Evolutionary conservation across 2,329 filamentous ascomycete species (phyloP), one percentile per base, ranked within the genome.

Genomic region (Aspergillus arachidicola): DNA sequence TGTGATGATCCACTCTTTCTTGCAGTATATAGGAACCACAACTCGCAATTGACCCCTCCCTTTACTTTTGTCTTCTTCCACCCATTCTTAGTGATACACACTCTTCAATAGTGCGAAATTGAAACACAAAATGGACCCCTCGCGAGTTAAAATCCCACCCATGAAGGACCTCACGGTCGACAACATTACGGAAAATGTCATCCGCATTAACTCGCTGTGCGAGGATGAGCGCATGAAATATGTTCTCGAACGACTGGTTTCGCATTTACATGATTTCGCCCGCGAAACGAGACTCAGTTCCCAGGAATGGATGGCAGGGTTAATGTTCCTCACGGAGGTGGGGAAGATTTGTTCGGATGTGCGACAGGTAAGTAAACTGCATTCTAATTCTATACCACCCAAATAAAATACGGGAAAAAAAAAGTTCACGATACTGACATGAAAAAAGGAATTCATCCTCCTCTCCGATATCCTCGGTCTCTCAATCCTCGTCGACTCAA

Each of bases 261-360:
- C 87, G 14, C 91, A 95, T 77, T 81, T 94, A 1, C 92, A 95
- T 78, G 91, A 94, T 79, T 94, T 93, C 74, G 90, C 91, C 6
- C 85, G 91, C 60, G 92, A 94, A 77, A 94, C 91, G 1, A 83
- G 91, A 34, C 83, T 94, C 38, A 91, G 87, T 74, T 91, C 89
- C 4, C 82, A 87, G 3, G 92, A 95, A 81, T 94, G 91, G 92
- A 91, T 91, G 88, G 81, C 85, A 0, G 90, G 87, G 1, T 82
- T 94, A 60, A 79, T 85, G 50, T 94, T 94, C 79, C 80, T 94
- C 32, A 91, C 90, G 0, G 81, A 83, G 46, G 89, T 90, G 10
- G 92, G 91, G 5, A 85, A 94, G 76, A 94, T 89, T 63, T 91
- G 87, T 74, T 89, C 82, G 62, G 88, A 92, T 72, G 89, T 92